These are phyloP conservation scores for Rhizopogon rudus DNA, from an alignment of 768 basidiomycete genomes.

Conservation along the genomic window DNA sequence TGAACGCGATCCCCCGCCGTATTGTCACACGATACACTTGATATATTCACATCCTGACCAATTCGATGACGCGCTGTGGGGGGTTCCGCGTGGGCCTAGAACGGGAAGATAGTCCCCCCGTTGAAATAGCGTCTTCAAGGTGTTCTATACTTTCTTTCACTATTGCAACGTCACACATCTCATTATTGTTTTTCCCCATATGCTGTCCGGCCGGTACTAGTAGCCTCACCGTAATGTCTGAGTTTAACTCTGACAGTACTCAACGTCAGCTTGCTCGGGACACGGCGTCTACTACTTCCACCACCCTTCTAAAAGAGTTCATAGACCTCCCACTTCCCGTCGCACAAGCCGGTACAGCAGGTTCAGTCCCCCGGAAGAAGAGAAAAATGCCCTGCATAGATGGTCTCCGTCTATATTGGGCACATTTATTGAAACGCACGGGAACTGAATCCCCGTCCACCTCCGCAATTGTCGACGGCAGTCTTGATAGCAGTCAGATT, in stretches of 20 bases:
- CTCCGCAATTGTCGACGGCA: slow-evolving; percentile 46
- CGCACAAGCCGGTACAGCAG: slow-evolving; percentile 23
- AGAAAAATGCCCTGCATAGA: slow-evolving; percentile 36
- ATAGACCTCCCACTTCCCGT: slow-evolving; percentile 39
- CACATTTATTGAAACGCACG: slow-evolving; percentile 46
- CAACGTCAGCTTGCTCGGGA: neutral
- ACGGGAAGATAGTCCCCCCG: too few species aligned
- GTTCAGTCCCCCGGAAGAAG: slow-evolving; percentile 21
- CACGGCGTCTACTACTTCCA: neutral
- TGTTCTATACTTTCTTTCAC: too few species aligned
- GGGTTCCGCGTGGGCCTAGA: too few species aligned
- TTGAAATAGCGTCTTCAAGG: too few species aligned
- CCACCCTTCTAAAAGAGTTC: slow-evolving; percentile 9
- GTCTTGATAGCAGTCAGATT: slow-evolving; percentile 32
- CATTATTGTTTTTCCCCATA: neutral
- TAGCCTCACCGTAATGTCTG: neutral
- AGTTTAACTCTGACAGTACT: neutral
- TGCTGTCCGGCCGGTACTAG: neutral
- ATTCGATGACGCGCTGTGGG: too few species aligned
- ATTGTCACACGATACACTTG: too few species aligned
- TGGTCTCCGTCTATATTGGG: slow-evolving; percentile 40
- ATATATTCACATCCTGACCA: too few species aligned
- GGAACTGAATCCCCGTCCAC: slow-evolving; percentile 56
- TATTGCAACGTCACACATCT: too few species aligned
- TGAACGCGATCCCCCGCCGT: too few species aligned